Percentiles rank a stretch among this genome's conserved stretches.
Conservation (phyloP, 2,329 filamentous ascomycete species). For the Achaetomium macrosporum region DNA sequence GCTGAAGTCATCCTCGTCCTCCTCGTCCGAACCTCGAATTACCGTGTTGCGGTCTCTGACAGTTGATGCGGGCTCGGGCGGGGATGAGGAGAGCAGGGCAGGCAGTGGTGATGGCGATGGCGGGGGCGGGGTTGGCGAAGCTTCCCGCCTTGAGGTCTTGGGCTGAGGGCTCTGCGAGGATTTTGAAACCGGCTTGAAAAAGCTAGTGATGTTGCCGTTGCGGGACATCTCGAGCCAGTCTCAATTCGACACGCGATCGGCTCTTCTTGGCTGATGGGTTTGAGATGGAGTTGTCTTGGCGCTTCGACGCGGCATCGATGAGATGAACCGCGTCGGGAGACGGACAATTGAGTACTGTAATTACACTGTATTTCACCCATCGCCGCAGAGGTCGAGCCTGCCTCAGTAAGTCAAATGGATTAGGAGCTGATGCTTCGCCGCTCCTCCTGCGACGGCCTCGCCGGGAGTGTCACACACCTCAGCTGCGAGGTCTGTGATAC, state of each 20-base stretch:
- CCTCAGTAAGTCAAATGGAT: too few relatives aligned
- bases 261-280: neutral
- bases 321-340: neutral
- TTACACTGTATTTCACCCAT: neutral
- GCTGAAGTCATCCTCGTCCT: conserved; percentile 56
- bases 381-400: too few relatives aligned
- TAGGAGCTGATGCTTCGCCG: too few relatives aligned
- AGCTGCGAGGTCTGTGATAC: too few relatives aligned
- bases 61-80: conserved; percentile 23
- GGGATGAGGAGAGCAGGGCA: conserved; percentile 16
- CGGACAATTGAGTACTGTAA: too few relatives aligned
- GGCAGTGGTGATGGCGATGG: conserved; percentile 11
- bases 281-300: neutral
- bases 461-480: too few relatives aligned
- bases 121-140: conserved; percentile 4
- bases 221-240: conserved; percentile 15
- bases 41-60: conserved; percentile 45
- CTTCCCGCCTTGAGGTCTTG: neutral
- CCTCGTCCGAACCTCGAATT: conserved; percentile 67
- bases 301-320: conserved; percentile 2
- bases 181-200: conserved; percentile 32
- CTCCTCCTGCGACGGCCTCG: too few relatives aligned
- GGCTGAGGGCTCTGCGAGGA: conserved; percentile 9
- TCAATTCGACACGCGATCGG: neutral
- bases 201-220: conserved; percentile 34